A percentile compares a stretch with the other conserved stretches of the same genome.
These are phyloP conservation scores for Fusarium buharicum DNA, from an alignment of 2,329 filamentous ascomycete species.

Conservation along the genomic window DNA sequence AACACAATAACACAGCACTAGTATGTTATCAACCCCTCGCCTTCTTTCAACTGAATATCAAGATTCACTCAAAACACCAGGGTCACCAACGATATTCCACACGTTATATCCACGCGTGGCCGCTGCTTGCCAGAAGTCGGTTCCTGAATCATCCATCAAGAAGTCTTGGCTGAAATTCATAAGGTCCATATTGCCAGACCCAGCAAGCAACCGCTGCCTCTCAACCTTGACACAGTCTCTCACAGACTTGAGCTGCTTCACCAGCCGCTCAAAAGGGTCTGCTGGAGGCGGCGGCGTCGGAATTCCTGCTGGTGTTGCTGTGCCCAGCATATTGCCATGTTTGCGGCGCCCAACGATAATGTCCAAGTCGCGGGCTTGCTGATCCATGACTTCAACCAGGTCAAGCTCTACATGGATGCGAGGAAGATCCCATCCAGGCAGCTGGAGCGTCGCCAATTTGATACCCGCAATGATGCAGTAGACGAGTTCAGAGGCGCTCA, in stretches of 20 bases:
- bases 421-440: conserved; percentile 59
- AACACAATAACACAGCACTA: background rate
- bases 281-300: conserved; percentile 32
- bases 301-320: conserved; percentile 13
- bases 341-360: conserved; percentile 47
- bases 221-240: conserved; percentile 49
- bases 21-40: background rate
- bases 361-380: conserved; percentile 47
- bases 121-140: conserved; percentile 43
- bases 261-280: conserved; percentile 49
- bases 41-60: background rate
- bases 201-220: conserved; percentile 42
- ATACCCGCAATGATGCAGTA: conserved; percentile 59
- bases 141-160: conserved; percentile 39
- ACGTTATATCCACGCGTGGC: conserved; percentile 39
- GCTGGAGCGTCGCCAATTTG: conserved; percentile 57
- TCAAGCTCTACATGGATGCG: conserved; percentile 52
- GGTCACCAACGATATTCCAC: conserved; percentile 46
- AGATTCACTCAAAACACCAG: conserved; percentile 38
- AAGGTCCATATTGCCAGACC: conserved; percentile 32
- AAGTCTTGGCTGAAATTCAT: conserved; percentile 39
- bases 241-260: conserved; percentile 47
- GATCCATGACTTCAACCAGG: conserved; percentile 41
- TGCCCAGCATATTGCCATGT: conserved; percentile 38
- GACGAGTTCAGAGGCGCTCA: conserved; percentile 59